Conservation (phyloP, 352 stramenopile species). For the Phytophthora litchii region DNA sequence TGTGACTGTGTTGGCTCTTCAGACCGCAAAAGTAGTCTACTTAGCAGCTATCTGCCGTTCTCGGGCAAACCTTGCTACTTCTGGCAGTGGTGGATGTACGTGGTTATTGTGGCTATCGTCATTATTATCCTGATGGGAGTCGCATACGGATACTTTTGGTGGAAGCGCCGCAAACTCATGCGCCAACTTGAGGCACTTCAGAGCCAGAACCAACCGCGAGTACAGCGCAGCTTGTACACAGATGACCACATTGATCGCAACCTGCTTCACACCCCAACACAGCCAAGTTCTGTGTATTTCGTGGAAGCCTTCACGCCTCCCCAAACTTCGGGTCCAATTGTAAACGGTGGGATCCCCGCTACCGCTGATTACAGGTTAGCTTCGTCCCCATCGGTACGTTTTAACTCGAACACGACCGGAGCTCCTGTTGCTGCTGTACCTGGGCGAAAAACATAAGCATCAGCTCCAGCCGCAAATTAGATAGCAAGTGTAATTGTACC, state of each 20-base stretch:
- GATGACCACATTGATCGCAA: conserved; percentile 46
- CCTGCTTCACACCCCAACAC: conserved; percentile 39
- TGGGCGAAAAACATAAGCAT: conserved; percentile 24
- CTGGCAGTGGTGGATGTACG: conserved; percentile 91
- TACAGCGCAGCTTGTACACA: conserved; percentile 47
- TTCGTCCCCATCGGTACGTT: conserved; percentile 24
- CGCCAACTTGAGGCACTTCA: conserved; percentile 46
- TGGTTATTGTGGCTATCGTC: conserved; percentile 63
- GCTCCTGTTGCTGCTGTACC: conserved; percentile 12
- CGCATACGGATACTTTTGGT: conserved; percentile 58
- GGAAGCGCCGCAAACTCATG: conserved; percentile 56
- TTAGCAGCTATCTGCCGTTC: conserved; percentile 68
- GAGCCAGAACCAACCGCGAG: conserved; percentile 34
- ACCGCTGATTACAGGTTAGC: conserved; percentile 34
- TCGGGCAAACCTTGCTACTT: conserved; percentile 81
- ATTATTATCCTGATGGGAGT: conserved; percentile 60
- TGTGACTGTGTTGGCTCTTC: conserved; percentile 70
- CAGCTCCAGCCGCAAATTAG: conserved; percentile 9
- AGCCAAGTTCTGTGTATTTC: conserved; percentile 37
- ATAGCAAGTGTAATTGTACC: conserved; percentile 16
- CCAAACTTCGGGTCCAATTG: conserved; percentile 16
- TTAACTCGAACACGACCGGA: conserved; percentile 30
- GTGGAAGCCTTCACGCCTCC: conserved; percentile 28
- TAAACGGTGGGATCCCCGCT: conserved; percentile 15
- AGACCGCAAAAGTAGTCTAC: conserved; percentile 63